phyloP scores from a whole-genome alignment of 2,329 filamentous ascomycete species.

The Penicillium rolfsii region DNA sequence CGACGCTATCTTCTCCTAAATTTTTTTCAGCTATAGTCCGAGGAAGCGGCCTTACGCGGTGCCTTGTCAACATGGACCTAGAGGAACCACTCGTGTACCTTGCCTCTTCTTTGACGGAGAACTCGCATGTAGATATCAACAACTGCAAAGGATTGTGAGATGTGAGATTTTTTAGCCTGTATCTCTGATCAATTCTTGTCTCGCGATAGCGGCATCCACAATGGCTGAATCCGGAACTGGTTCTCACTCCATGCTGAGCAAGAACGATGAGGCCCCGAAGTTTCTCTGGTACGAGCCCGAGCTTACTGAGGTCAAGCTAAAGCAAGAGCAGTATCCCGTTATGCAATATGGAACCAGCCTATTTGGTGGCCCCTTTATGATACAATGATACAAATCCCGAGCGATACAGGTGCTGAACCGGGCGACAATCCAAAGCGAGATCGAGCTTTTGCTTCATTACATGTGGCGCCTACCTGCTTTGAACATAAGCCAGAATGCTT shows the following conservation, averaged over 20 bases:
- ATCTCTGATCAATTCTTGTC: neutral
- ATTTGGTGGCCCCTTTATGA: constrained; percentile 7
- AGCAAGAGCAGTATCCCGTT: constrained; percentile 24
- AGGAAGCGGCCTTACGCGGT: neutral
- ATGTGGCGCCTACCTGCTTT: no score
- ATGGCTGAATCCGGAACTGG: constrained; percentile 24
- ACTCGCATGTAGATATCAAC: neutral
- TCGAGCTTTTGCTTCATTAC: constrained; percentile 15
- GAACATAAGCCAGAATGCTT: no score
- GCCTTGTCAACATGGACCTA: neutral
- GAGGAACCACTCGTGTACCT: neutral
- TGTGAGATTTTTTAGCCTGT: neutral
- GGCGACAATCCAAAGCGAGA: constrained; percentile 17
- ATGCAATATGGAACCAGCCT: constrained; percentile 26
- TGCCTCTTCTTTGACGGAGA: neutral
- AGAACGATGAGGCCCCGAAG: constrained; percentile 13
- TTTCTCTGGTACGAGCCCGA: constrained; percentile 26
- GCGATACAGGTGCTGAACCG: neutral
- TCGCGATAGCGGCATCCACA: neutral
- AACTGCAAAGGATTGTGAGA: no score
- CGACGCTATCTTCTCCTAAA: neutral
- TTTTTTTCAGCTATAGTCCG: neutral
- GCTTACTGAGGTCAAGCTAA: constrained; percentile 18
- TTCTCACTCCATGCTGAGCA: constrained; percentile 17
- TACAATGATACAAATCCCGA: neutral